A percentile compares a stretch with the other conserved stretches of the same genome.
phyloP scores from a whole-genome alignment of 2,329 filamentous ascomycete genomes.

The Chalaropsis thielavioides region DNA sequence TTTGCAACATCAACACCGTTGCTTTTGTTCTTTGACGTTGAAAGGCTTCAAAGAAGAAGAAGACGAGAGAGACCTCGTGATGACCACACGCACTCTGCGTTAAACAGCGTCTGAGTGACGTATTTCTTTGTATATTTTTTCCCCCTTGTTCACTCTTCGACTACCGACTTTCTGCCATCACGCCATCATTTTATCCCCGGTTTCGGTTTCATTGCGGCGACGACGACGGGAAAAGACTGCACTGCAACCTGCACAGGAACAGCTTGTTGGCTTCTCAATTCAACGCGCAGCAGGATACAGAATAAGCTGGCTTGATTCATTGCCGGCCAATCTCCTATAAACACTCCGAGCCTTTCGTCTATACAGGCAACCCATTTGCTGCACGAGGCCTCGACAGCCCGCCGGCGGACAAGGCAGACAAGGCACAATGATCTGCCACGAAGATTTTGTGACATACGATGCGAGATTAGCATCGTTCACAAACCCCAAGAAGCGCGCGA shows the following conservation, averaged over 20 bases:
- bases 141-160: not conserved
- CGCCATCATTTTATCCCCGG: not conserved
- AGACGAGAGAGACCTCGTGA: not conserved
- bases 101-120: not conserved
- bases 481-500: constrained; percentile 53
- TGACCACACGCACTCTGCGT: not conserved
- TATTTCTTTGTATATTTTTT: constrained; percentile 1
- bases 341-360: not conserved
- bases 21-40: not conserved
- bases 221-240: not conserved
- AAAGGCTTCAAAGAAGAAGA: not conserved
- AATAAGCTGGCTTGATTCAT: not conserved
- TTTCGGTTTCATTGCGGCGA: not conserved
- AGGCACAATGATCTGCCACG: constrained; percentile 18
- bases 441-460: constrained; percentile 50
- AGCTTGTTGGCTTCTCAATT: not conserved
- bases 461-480: constrained; percentile 70
- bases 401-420: not conserved
- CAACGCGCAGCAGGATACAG: not conserved
- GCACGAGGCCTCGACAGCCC: not conserved
- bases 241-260: not conserved
- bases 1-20: not conserved
- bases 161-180: not conserved
- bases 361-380: not conserved
- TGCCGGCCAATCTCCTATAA: not conserved